A percentile compares a stretch with the other conserved stretches of the same genome.
phyloP scores from a whole-genome alignment of 768 basidiomycete genomes.

The Trametes meyenii region DNA sequence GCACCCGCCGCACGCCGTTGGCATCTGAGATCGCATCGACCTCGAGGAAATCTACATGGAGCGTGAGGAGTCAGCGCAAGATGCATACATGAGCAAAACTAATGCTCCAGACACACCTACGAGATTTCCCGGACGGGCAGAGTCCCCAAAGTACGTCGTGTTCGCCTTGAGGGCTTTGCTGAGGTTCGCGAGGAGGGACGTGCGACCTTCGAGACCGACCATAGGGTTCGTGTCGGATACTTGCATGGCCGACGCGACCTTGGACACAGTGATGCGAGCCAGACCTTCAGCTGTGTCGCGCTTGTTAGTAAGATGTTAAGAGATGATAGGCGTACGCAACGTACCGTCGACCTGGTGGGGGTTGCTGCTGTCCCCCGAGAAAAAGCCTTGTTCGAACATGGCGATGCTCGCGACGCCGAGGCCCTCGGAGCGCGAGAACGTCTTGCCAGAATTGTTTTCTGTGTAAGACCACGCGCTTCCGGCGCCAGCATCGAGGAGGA shows the following conservation, averaged over 20 bases:
- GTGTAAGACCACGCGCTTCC: conserved; percentile 80
- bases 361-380: conserved; percentile 65
- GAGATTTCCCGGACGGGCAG: conserved; percentile 80
- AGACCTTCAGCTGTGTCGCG: conserved; percentile 65
- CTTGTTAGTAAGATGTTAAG: neutral
- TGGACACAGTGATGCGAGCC: conserved; percentile 58
- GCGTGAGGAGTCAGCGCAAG: neutral
- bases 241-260: conserved; percentile 74
- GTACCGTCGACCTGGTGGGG: conserved; percentile 81
- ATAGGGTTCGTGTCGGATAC: conserved; percentile 79
- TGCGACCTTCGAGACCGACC: conserved; percentile 87
- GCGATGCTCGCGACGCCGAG: conserved; percentile 87
- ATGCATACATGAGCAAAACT: neutral
- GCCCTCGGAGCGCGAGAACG: conserved; percentile 74
- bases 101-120: conserved; percentile 53
- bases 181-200: conserved; percentile 74
- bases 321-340: conserved; percentile 24
- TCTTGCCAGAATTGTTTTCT: conserved; percentile 56
- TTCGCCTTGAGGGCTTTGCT: conserved; percentile 67
- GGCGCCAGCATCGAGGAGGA: conserved; percentile 93
- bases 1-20: conserved; percentile 49
- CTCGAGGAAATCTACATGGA: conserved; percentile 65
- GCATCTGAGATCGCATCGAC: conserved; percentile 49
- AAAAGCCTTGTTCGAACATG: conserved; percentile 86
- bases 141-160: conserved; percentile 70